Evolutionary conservation across 306 rosid genomes (phyloP), one percentile per base, ranked within the genome.

Genomic region (Dryas octopetala): DNA sequence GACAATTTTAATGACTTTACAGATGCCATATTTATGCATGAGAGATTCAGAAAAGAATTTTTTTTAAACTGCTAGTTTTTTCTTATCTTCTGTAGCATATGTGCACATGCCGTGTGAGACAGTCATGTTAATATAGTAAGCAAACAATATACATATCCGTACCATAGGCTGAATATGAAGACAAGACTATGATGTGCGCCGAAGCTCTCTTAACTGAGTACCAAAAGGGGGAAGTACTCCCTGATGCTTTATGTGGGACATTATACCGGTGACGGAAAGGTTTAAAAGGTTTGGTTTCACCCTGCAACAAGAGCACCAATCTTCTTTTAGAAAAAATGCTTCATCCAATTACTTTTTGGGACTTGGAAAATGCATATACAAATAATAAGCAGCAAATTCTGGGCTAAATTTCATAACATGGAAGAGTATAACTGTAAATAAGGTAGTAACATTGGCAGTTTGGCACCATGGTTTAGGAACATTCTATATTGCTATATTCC

Each of bases 171-270:
- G 97, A 92, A 76, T 92, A 92, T 32, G 94, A 75, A 74, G 93
- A 68, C 79, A 92, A 63, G 60, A 92, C 96, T 71, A 90, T 88
- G 86, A 92, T 86, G 82, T 92, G 78, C 11, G 96, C 84, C 0
- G 96, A 86, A 75, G 93, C 97, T 83, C 93, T 89, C 89, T 84
- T 89, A 89, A 89, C 81, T 17, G 91, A 86, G 83, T 80, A 87
- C 82, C 78, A 78, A 52, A 83, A 83, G 1, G 85, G 89, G 66
- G 89, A 67, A 59, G 85, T 57, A 55, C 80, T 81, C 55, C 70
- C 68, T 3, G 88, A 80, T 62, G 79, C 82, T 66, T 77, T 73
- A n/a, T 57, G 81, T 40, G 94, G 91, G 38, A 85, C 81, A 41
- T 54, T 88, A 71, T 83, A 89, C 50, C 95, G 90, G 16, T 75